Conservation (phyloP, 2,329 filamentous ascomycete genomes). For the Aspergillus uvarum region DNA sequence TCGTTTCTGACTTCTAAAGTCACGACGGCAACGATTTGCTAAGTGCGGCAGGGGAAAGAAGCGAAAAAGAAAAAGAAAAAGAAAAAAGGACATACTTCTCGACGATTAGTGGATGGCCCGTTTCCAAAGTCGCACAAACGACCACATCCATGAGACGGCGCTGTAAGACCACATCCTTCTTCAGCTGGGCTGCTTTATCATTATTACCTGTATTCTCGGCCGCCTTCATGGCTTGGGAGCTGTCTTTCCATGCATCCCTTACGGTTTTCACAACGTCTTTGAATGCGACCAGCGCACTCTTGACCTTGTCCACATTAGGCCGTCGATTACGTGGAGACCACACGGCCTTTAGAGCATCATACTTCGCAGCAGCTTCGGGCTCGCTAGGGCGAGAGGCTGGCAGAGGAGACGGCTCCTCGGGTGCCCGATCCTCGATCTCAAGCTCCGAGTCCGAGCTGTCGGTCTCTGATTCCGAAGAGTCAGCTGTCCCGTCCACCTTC, state of each 20-base stretch:
- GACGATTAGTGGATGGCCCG: conserved; percentile 48
- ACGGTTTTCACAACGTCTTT: conserved; percentile 61
- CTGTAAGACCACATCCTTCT: conserved; percentile 58
- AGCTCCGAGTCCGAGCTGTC: conserved; percentile 52
- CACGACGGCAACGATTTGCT: conserved; percentile 28
- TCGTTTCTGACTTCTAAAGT: conserved; percentile 37
- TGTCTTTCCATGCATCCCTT: conserved; percentile 62
- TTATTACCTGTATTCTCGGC: conserved; percentile 59
- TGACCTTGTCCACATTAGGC: conserved; percentile 53
- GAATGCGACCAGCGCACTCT: conserved; percentile 55
- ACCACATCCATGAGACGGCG: conserved; percentile 58
- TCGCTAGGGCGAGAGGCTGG: conserved; percentile 54
- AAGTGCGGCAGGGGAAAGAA: conserved; percentile 18
- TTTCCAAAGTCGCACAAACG: conserved; percentile 43
- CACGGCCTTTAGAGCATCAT: conserved; percentile 61
- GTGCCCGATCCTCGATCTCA: conserved; percentile 53
- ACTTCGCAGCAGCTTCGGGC: conserved; percentile 54
- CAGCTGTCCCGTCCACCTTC: conserved; percentile 31
- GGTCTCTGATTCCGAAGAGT: conserved; percentile 50
- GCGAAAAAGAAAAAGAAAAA: conserved; percentile 18
- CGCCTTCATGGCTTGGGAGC: conserved; percentile 55
- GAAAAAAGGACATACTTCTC: conserved; percentile 49
- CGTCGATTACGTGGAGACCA: conserved; percentile 58
- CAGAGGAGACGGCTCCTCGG: conserved; percentile 56
- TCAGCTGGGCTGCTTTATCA: conserved; percentile 55